phyloP scores from a whole-genome alignment of 1,284 basidiomycete genomes.

The Apiotrichum sp. region DNA sequence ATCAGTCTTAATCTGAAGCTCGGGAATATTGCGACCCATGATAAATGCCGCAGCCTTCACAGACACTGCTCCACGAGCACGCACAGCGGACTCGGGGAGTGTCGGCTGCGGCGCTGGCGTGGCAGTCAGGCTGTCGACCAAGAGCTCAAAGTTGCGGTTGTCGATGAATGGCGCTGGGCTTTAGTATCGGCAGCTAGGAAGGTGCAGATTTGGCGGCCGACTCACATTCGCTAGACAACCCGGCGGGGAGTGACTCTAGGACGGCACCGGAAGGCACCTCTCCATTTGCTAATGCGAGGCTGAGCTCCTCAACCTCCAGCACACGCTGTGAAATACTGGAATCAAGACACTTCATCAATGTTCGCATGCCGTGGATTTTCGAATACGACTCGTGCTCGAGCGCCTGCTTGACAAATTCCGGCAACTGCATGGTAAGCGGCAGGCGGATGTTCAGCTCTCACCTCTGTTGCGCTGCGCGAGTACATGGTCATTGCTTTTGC shows the following conservation, averaged over 20 bases:
- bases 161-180: slow-evolving; percentile 7
- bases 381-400: slow-evolving; percentile 34
- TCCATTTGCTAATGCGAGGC: slow-evolving; percentile 11
- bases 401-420: slow-evolving; percentile 36
- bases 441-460: slow-evolving; percentile 10
- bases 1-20: not conserved
- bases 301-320: slow-evolving; percentile 23
- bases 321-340: slow-evolving; percentile 19
- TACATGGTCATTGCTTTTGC: slow-evolving; percentile 30
- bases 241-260: slow-evolving; percentile 1
- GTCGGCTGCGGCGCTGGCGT: not conserved
- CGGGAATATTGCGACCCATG: not conserved
- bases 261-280: not conserved
- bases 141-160: slow-evolving; percentile 15
- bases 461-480: slow-evolving; percentile 22
- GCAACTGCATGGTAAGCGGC: slow-evolving; percentile 18
- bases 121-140: not conserved
- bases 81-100: slow-evolving; percentile 1
- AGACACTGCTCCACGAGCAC: slow-evolving; percentile 1
- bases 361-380: slow-evolving; percentile 26
- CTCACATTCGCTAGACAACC: not conserved
- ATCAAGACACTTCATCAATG: slow-evolving; percentile 18
- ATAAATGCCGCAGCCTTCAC: slow-evolving; percentile 5
- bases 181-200: not conserved
- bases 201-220: too few relatives aligned